Evolutionary conservation across 148 eudicot genomes (phyloP).

Genomic region (Polygonum maritimum): DNA sequence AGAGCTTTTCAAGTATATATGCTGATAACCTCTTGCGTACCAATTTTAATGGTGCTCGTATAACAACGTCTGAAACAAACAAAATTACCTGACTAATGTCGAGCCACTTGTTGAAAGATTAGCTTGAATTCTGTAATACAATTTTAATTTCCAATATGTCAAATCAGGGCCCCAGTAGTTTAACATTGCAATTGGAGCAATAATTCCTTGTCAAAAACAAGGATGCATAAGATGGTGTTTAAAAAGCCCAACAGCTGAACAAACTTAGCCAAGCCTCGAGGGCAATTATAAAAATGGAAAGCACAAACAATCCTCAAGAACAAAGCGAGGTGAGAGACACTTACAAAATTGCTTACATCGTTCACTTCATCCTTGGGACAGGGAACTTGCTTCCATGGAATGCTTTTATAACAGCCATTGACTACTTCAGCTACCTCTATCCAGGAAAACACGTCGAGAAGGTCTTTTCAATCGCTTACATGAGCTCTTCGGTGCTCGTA

Average conservation of each 20-base stretch:
- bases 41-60: neutral
- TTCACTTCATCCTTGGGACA: slow-evolving; percentile 81
- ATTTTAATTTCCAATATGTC: neutral
- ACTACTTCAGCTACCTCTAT: slow-evolving; percentile 58
- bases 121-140: neutral
- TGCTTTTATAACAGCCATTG: slow-evolving; percentile 75
- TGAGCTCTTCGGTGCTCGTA: slow-evolving; percentile 58
- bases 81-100: neutral
- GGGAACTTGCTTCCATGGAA: slow-evolving; percentile 96
- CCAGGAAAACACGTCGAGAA: slow-evolving; percentile 54
- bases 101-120: neutral
- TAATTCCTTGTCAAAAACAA: neutral
- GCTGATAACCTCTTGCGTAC: neutral
- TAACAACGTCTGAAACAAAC: neutral
- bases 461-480: slow-evolving; percentile 74
- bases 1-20: neutral
- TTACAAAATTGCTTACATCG: slow-evolving; percentile 48
- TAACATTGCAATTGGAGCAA: neutral
- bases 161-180: neutral
- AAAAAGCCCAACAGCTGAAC: neutral
- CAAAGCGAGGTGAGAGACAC: slow-evolving; percentile 41
- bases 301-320: slow-evolving; percentile 18
- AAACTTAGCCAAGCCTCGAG: neutral
- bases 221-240: slow-evolving; percentile 10
- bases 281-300: slow-evolving; percentile 32